Evolutionary conservation across 2,329 filamentous ascomycete species (phyloP), one percentile per base, ranked within the genome.

Genomic region (Cercospora beticola): DNA sequence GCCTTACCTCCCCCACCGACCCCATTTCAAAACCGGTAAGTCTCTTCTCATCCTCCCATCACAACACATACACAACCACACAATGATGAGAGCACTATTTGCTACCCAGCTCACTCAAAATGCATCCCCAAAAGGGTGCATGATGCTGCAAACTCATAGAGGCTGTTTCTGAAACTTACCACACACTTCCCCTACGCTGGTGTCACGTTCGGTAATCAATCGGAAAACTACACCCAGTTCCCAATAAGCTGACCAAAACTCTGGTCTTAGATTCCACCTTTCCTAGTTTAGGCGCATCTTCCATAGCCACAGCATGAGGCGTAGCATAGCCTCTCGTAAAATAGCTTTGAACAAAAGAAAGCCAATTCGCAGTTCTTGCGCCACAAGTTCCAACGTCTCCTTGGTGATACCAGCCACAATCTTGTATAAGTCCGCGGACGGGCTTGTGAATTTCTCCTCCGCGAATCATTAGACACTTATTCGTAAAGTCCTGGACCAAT

Each of bases 81-180:
- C 49, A 59, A 65, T 65, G 62, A 65, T 65, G 62, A 65, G 62
- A 65, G 62, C 62, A 65, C 62, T 65, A 65, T 65, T 59, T 65
- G 62, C 62, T 65, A 65, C 62, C 62, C 62, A 65, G 62, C 62
- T 65, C 62, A 65, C 62, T 65, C 62, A 65, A 65, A 65, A 65
- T 65, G 62, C 62, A 28, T 28, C 46, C 14, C 23, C 12, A 30
- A 56, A 56, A 56, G 33, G 31, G 8, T 6, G 62, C 54, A 65
- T 65, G 62, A 65, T 65, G 62, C 62, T 65, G 62, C 59, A 58
- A 65, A 65, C 31, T 28, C 62, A 65, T 65, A 65, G 62, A 65
- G 62, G 62, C 62, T 65, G 62, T 65, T 65, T 58, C 62, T 65
- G 62, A 65, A 30, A 31, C 2, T 2, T 5, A 16, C 14, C 4